Conservation (phyloP, 78 protist genomes). For the Chrysochromulina tobinii region DNA sequence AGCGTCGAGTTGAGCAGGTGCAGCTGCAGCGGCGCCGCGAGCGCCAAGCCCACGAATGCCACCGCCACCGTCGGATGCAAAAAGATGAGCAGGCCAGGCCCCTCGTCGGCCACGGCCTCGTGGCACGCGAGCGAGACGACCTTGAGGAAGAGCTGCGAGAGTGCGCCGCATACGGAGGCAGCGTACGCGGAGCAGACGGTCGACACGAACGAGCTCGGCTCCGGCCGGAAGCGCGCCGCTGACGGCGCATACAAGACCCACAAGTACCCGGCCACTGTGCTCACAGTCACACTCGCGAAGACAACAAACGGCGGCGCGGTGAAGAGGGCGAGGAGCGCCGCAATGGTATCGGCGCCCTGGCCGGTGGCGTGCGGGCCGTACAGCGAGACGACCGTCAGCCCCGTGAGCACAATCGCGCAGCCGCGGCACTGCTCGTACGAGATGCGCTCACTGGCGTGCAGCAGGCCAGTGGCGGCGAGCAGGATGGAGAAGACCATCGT, state of each 20-base stretch:
- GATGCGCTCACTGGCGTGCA: neutral
- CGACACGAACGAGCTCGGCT: neutral
- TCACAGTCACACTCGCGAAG: neutral
- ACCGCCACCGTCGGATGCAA: too few relatives aligned
- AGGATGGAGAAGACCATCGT: neutral
- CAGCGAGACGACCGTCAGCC: neutral
- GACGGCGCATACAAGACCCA: neutral
- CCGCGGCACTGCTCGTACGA: too few relatives aligned
- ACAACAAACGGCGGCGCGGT: neutral
- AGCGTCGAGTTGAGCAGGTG: neutral
- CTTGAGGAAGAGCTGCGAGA: neutral
- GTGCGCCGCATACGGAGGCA: neutral
- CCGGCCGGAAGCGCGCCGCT: neutral
- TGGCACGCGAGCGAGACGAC: neutral
- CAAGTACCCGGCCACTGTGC: neutral
- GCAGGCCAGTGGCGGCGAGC: neutral
- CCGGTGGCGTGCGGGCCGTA: neutral
- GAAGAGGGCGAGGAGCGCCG: too few relatives aligned
- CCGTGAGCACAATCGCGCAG: neutral
- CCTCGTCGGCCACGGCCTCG: neutral
- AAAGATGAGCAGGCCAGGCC: neutral
- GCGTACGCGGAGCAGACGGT: neutral
- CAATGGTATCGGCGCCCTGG: neutral
- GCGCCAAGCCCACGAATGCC: too few relatives aligned
- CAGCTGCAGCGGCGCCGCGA: neutral